Evolutionary conservation across 192 early-diverging fungal genomes (phyloP), one percentile per base, ranked within the genome.

Genomic region (Backusella westeae): DNA sequence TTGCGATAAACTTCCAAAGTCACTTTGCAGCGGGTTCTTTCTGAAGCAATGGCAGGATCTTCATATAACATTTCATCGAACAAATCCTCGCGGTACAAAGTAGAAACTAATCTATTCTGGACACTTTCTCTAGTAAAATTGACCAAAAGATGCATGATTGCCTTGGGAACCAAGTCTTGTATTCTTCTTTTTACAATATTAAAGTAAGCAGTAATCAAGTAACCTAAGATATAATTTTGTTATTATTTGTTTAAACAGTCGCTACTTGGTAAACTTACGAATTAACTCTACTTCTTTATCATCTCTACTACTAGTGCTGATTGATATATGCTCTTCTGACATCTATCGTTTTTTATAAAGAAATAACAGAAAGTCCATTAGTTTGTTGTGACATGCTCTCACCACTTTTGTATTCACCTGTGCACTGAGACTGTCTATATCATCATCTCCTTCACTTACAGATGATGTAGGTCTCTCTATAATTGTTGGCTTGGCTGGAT

Each of bases 1-100:
- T 90, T 89, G 77, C 89, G 90, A 84, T 90, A 94, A 17, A 94
- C 89, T 53, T 92, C 91, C 23, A 94, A 85, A 91, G 93, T 90
- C 6, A 87, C 85, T 32, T 90, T 88, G 69, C 93, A 91, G 83
- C 92, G 88, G 76, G 89, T 86, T 35, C 93, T 87, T 82, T 93
- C 91, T 14, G 88, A 90, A 42, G 88, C 85, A 34, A 93, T 78
- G 72, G 83, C 83, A 26, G 88, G 86, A 74, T 94, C 93, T 72
- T 94, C 93, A 69, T 90, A 87, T 39, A 94, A 77, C 67, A 94
- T 72, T 19, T 90, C 89, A 7, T 81, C 84, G 68, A 92, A 89
- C 26, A 94, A 77, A 23, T 86, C 82, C 34, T 94, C 93, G 72
- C 88, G 88, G 69, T 94, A 94, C 34, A 94, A 80, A 69, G 85